Percentiles rank a stretch among this genome's conserved stretches.
These are phyloP conservation scores for Cylindrotheca closterium DNA, from an alignment of 108 stramenopile genomes.

Conservation along the genomic window DNA sequence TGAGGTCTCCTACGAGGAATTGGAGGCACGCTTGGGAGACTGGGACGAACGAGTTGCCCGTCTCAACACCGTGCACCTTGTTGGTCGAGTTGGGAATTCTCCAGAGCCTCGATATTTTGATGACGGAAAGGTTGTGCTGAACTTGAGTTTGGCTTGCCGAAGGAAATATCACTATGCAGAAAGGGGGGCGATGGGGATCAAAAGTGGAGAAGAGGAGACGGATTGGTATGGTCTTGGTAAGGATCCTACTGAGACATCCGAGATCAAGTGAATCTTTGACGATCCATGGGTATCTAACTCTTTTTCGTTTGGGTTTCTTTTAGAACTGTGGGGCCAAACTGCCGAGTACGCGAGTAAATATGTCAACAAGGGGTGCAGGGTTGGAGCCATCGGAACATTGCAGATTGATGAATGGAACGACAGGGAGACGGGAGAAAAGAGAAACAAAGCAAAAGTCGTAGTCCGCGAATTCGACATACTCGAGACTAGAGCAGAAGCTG, in stretches of 20 bases:
- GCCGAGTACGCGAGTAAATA: constrained; percentile 83
- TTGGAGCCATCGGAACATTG: constrained; percentile 69
- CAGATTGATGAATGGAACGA: constrained; percentile 67
- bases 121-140: constrained; percentile 87
- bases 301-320: too few species aligned
- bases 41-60: constrained; percentile 80
- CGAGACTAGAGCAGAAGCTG: constrained; percentile 76
- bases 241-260: too few species aligned
- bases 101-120: constrained; percentile 88
- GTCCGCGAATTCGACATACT: constrained; percentile 77
- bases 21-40: constrained; percentile 19
- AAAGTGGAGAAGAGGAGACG: constrained; percentile 41
- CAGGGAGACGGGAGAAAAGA: constrained; percentile 55
- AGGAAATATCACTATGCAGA: constrained; percentile 86
- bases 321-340: constrained; percentile 89
- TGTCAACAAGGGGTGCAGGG: constrained; percentile 70
- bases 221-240: constrained; percentile 92
- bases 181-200: constrained; percentile 32
- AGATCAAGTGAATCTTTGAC: too few species aligned
- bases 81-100: constrained; percentile 79
- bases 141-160: constrained; percentile 73
- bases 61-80: constrained; percentile 78
- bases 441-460: constrained; percentile 52
- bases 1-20: constrained; percentile 25
- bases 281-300: too few species aligned